phyloP scores from a whole-genome alignment of 73 alveolate species.

The Paramecium sexaurelia region DNA sequence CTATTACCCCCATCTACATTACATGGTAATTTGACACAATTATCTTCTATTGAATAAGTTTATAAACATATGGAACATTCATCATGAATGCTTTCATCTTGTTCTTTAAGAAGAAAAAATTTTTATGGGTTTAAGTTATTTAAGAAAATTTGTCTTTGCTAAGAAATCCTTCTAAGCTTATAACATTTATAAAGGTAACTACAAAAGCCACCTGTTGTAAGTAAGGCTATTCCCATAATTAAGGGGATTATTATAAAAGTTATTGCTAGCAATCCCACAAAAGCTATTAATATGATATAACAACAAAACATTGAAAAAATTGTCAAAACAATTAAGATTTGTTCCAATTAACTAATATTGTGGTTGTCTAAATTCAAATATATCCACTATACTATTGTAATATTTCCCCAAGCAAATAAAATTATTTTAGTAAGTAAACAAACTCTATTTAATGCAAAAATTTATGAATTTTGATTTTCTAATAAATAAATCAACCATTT shows the following conservation, averaged over 20 bases:
- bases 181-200: background rate
- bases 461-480: background rate
- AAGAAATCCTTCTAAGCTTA: background rate
- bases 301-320: background rate
- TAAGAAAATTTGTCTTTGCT: background rate
- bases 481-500: conserved; percentile 20
- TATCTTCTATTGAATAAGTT: background rate
- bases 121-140: background rate
- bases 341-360: background rate
- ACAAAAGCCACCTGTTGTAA: background rate
- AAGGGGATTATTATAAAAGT: background rate
- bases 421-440: background rate
- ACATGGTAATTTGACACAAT: conserved; percentile 7
- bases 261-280: background rate
- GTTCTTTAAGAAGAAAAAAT: background rate
- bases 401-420: conserved; percentile 41
- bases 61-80: conserved; percentile 37
- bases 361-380: background rate
- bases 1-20: conserved; percentile 9
- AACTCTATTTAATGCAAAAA: background rate
- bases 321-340: background rate
- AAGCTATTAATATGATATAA: background rate
- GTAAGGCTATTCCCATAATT: background rate
- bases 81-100: conserved; percentile 8
- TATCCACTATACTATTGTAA: background rate